These are phyloP conservation scores for Jacaranda mimosifolia DNA, from an alignment of 257 asterid genomes.

Conservation along the genomic window DNA sequence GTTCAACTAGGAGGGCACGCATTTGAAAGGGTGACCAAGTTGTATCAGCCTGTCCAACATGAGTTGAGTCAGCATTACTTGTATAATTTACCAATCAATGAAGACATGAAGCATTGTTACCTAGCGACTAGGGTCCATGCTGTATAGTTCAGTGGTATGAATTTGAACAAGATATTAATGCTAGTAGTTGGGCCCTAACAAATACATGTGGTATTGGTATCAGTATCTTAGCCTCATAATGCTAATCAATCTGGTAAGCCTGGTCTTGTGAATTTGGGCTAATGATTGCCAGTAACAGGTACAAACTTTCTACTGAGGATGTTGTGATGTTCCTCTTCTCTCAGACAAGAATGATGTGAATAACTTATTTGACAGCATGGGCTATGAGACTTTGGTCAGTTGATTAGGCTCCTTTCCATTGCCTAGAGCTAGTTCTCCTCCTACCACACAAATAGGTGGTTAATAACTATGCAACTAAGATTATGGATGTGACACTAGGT, in stretches of 20 bases:
- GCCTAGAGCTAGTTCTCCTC: no score
- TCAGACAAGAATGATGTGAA: neutral
- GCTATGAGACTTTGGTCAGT: conserved; percentile 13
- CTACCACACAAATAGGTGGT: no score
- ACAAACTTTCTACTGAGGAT: neutral
- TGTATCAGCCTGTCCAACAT: neutral
- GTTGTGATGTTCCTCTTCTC: conserved; percentile 17
- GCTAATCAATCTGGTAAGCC: neutral
- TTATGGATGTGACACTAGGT: neutral
- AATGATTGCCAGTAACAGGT: neutral
- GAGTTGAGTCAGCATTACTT: neutral
- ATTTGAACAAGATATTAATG: conserved; percentile 8
- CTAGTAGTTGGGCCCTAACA: neutral
- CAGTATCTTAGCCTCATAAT: neutral
- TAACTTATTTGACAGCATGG: neutral
- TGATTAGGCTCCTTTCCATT: neutral
- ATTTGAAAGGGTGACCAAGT: conserved; percentile 3
- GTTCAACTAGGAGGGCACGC: conserved; percentile 6
- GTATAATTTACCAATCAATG: neutral
- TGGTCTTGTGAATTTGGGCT: conserved; percentile 14
- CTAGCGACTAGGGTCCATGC: neutral
- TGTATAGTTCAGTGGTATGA: conserved; percentile 6
- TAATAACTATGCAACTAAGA: neutral
- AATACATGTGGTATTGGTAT: neutral
- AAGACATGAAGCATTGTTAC: neutral